Evolutionary conservation across 2,329 filamentous ascomycete genomes (phyloP).

Genomic region (Ophiostoma sp.): DNA sequence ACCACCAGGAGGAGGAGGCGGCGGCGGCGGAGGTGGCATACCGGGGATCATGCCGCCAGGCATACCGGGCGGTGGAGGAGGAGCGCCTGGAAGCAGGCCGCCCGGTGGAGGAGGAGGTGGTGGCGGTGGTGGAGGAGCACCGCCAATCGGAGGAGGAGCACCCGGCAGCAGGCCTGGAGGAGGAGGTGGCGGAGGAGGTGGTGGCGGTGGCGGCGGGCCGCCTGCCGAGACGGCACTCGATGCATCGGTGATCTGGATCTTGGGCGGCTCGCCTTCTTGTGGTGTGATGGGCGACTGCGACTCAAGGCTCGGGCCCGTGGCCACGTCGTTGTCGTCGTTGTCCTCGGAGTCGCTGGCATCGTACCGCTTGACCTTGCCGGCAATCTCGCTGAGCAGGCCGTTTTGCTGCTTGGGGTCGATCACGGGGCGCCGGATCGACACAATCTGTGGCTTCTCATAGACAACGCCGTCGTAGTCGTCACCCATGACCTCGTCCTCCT

Average conservation of each 20-base stretch:
- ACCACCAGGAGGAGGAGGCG: conserved; percentile 39
- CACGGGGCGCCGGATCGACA: conserved; percentile 70
- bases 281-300: conserved; percentile 64
- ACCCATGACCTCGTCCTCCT: conserved; percentile 34
- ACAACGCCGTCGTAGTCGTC: conserved; percentile 51
- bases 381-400: conserved; percentile 65
- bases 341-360: conserved; percentile 68
- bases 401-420: conserved; percentile 60
- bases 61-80: conserved; percentile 41
- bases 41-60: conserved; percentile 30
- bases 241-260: conserved; percentile 51
- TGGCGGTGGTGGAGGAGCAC: conserved; percentile 35
- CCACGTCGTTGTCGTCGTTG: conserved; percentile 62
- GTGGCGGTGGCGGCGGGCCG: conserved; percentile 43
- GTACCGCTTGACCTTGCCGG: conserved; percentile 66
- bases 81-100: conserved; percentile 37
- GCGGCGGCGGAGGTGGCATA: conserved; percentile 30
- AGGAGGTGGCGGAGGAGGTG: conserved; percentile 46
- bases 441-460: conserved; percentile 72
- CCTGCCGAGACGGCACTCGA: neutral
- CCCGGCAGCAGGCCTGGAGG: conserved; percentile 32
- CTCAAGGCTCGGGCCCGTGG: conserved; percentile 70
- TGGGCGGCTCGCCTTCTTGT: conserved; percentile 54
- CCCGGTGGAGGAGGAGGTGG: conserved; percentile 43
- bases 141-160: conserved; percentile 29